A percentile compares a stretch with the other conserved stretches of the same genome.
These are phyloP conservation scores for Thielaviopsis euricoi DNA, from an alignment of 2,329 filamentous ascomycete genomes.

Conservation along the genomic window DNA sequence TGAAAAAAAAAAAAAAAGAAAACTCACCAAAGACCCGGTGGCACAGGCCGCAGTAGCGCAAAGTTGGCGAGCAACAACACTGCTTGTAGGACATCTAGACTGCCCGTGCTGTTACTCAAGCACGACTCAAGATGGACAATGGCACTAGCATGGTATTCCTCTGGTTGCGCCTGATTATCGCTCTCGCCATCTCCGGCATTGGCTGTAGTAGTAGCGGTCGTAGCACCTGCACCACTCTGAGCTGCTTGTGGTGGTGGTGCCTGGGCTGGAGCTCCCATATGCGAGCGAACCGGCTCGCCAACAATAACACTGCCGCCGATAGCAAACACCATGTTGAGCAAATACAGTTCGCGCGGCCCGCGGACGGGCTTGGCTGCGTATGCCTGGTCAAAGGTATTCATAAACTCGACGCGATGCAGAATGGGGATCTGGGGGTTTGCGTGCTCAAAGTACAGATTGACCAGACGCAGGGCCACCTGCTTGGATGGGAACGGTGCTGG, in stretches of 20 bases:
- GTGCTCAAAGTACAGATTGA: slow-evolving; percentile 83
- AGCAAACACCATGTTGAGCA: slow-evolving; percentile 92
- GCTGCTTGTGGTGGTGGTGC: slow-evolving; percentile 11
- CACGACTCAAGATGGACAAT: slow-evolving; percentile 85
- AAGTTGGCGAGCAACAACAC: slow-evolving; percentile 82
- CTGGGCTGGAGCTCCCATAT: slow-evolving; percentile 19
- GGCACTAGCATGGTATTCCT: slow-evolving; percentile 91
- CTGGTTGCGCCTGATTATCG: slow-evolving; percentile 52
- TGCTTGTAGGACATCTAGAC: slow-evolving; percentile 83
- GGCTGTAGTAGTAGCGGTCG: too few species aligned
- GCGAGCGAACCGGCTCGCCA: slow-evolving; percentile 39
- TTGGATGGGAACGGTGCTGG: slow-evolving; percentile 70
- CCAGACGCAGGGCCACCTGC: slow-evolving; percentile 54
- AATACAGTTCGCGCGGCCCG: slow-evolving; percentile 70
- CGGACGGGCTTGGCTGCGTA: slow-evolving; percentile 53
- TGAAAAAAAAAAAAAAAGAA: too few species aligned
- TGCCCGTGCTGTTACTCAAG: slow-evolving; percentile 70
- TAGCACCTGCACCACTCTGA: neutral
- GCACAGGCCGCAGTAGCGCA: slow-evolving; percentile 76
- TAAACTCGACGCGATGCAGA: slow-evolving; percentile 75
- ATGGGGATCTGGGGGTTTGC: slow-evolving; percentile 94
- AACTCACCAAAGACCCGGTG: slow-evolving; percentile 68
- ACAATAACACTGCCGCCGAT: slow-evolving; percentile 91
- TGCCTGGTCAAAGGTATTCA: slow-evolving; percentile 69
- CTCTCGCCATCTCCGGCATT: slow-evolving; percentile 9